Evolutionary conservation across 208 protist genomes (phyloP), one percentile per base, ranked within the genome.

Genomic region (Vickermania ingenoplastis): DNA sequence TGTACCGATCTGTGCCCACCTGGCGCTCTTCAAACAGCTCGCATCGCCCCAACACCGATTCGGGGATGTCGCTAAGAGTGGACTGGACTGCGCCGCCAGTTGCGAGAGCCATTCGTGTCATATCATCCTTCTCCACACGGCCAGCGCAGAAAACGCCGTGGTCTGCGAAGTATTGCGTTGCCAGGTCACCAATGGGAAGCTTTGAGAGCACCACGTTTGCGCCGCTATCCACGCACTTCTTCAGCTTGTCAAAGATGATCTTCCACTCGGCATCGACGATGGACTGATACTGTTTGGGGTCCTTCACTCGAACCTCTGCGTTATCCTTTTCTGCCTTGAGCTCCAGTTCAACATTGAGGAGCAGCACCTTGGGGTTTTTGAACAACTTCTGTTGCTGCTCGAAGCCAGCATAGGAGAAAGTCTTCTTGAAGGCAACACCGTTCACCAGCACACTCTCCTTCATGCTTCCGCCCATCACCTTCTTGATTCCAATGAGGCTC

Each of bases 131-230:
- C 22, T 95, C 66, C 3, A 99, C 99, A 65, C 99, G 96, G 36
- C 99, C 99, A 26, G 98, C 99, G 81, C 98, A 99, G 86, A 99
- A 99, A 52, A 99, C 91, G 59, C 96, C 87, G 52, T 94, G 77
- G 75, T 99, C 99, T n/a, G 97, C 97, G 85, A 99, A 99, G 87
- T 98, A 99, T 86, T 99, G 99, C 31, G 99, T 99, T 0, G 99
- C 99, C 26, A 99, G 73, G 80, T 99, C 99, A 63, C 99, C 99
- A 75, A 99, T 99, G 23, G 99, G 93, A 25, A 99, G 86, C 31
- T 91, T 89, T 5, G 98, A 99, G 2, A 99, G 92, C 21, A 99
- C 87, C 56, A 99, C 92, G 41, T 99, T 99, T 3, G 98, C 98
- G 24, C 99, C 99, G 2, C 84, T 92, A 11, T 80, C 84, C 51